phyloP scores from a whole-genome alignment of 805 yeast species.

The Candida easanensis region DNA sequence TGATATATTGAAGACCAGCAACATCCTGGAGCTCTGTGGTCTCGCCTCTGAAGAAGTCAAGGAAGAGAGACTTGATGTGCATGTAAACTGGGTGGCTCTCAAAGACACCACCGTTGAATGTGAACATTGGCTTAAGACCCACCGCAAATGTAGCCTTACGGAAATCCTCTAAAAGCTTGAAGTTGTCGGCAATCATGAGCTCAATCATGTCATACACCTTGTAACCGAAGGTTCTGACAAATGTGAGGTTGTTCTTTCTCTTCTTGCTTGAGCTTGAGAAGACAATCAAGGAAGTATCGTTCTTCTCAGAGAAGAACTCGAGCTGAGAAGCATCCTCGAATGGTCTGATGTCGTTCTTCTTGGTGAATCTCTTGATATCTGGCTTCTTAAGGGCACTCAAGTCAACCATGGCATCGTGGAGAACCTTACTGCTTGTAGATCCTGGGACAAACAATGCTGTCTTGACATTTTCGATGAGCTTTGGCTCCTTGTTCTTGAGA shows the following conservation, averaged over 20 bases:
- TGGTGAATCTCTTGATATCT: conserved; percentile 76
- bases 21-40: conserved; percentile 82
- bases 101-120: conserved; percentile 88
- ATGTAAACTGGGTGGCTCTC: conserved; percentile 83
- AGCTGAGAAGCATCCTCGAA: conserved; percentile 84
- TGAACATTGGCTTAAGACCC: conserved; percentile 92
- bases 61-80: conserved; percentile 82
- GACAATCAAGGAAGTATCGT: conserved; percentile 83
- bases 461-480: conserved; percentile 85
- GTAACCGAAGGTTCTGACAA: conserved; percentile 85
- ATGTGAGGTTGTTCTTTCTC: conserved; percentile 88
- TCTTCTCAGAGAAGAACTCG: conserved; percentile 93
- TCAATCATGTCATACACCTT: conserved; percentile 94
- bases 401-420: conserved; percentile 89
- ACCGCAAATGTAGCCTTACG: conserved; percentile 74
- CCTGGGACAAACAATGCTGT: conserved; percentile 92
- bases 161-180: conserved; percentile 77
- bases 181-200: conserved; percentile 65
- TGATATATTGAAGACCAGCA: conserved; percentile 90
- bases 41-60: conserved; percentile 90
- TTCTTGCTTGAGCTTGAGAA: conserved; percentile 80
- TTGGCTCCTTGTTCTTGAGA: conserved; percentile 82
- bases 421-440: conserved; percentile 66
- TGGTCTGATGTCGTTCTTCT: conserved; percentile 87
- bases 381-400: conserved; percentile 90